Evolutionary conservation across 2,329 filamentous ascomycete species (phyloP), one percentile per base, ranked within the genome.

Genomic region (Exophiala sp.): DNA sequence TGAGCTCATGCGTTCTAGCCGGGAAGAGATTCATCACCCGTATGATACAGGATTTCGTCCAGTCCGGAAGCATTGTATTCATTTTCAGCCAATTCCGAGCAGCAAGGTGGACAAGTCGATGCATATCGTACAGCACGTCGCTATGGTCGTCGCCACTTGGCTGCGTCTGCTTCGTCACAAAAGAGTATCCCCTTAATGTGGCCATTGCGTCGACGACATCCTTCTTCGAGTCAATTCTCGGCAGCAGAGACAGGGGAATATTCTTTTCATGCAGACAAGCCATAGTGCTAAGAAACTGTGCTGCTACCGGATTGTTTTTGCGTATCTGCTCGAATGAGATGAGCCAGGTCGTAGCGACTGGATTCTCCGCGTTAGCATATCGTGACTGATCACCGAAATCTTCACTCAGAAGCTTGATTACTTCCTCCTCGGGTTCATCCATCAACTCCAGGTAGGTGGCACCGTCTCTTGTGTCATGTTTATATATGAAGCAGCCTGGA

Each of bases 291-390:
- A 74, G 60, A 46, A 68, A 68, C 12, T 70, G 63, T 1, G 62
- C 62, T 5, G 71, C 72, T n/a, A 70, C 47, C 14, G 50, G 39
- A 54, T 73, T 55, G 11, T 60, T 33, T 16, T 51, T 40, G 39
- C 57, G 63, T 20, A 73, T 71, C 36, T 69, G 63, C 8, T 67
- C 52, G 43, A 73, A 72, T 8, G 68, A 71, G 24, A 73, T 66
- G 3, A 68, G 59, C 69, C 66, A 74, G 20, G 69, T 73, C 9
- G 62, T 68, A 6, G 65, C 65, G 24, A 73, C 63, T 8, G 70
- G 60, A 52, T 69, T 71, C 40, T 65, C 57, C 9, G 64, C 60
- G 7, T 65, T 59, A 4, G 44, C 46, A 50, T 72, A 69, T 35
- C 67, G 63, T 16, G 55, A 54, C 29, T 54, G 24, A 56, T 72